Conservation (phyloP, 75 land plant genomes). For the Cunninghamia lanceolata region DNA sequence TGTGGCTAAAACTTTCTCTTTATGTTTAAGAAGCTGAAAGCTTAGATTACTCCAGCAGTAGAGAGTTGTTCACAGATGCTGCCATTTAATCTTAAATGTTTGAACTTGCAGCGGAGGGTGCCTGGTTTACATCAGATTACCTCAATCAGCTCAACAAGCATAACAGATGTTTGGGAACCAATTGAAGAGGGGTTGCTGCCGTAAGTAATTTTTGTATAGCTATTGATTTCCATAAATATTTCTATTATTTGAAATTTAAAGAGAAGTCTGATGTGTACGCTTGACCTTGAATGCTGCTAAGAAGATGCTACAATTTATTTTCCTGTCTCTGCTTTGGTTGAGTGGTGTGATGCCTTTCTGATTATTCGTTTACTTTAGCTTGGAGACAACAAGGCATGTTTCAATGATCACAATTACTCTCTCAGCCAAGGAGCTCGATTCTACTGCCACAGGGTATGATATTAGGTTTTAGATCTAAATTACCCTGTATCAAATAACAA, state of each 20-base stretch:
- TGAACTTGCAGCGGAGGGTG: slow-evolving; percentile 57
- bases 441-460: slow-evolving; percentile 77
- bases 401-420: slow-evolving; percentile 93
- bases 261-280: not conserved
- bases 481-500: not conserved
- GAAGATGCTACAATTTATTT: not conserved
- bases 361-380: slow-evolving; percentile 29
- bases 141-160: slow-evolving; percentile 78
- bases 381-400: slow-evolving; percentile 91
- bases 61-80: not conserved
- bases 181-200: slow-evolving; percentile 96
- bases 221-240: not conserved
- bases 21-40: not conserved
- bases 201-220: slow-evolving; percentile 37
- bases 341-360: not conserved
- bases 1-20: not conserved
- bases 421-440: slow-evolving; percentile 73
- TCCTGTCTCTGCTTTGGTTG: not conserved
- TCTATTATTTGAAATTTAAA: not conserved
- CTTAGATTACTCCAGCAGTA: not conserved
- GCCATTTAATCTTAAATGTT: not conserved
- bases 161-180: slow-evolving; percentile 96
- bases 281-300: not conserved
- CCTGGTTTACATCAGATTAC: slow-evolving; percentile 86
- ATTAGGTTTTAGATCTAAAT: not conserved